Conservation (phyloP, 352 stramenopile species). For the Chrysophaeum taylorii region DNA sequence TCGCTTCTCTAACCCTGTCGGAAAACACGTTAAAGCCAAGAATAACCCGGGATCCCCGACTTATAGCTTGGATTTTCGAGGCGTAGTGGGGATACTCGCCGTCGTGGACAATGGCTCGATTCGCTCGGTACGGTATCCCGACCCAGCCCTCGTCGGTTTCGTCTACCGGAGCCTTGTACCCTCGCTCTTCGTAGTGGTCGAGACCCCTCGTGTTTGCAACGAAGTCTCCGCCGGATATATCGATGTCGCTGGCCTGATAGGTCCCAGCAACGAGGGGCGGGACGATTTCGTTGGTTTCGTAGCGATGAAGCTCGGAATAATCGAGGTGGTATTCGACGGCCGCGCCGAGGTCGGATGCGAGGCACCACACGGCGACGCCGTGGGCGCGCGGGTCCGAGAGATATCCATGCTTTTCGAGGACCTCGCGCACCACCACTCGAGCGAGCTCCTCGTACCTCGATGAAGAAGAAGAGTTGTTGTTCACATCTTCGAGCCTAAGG, state of each 20-base stretch:
- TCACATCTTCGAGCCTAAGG: background rate
- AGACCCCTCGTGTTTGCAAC: slow-evolving; percentile 37
- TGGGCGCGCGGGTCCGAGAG: slow-evolving; percentile 18
- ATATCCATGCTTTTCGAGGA: too few species aligned
- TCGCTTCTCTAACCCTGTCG: slow-evolving; percentile 30
- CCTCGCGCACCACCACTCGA: too few species aligned
- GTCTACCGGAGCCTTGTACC: slow-evolving; percentile 38
- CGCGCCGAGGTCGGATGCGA: slow-evolving; percentile 31
- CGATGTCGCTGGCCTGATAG: slow-evolving; percentile 37
- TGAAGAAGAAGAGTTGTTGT: too few species aligned
- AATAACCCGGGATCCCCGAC: slow-evolving; percentile 36
- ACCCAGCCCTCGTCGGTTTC: slow-evolving; percentile 32
- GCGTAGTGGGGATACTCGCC: slow-evolving; percentile 41
- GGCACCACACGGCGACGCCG: slow-evolving; percentile 42
- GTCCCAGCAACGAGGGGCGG: slow-evolving; percentile 41
- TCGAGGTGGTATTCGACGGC: slow-evolving; percentile 48
- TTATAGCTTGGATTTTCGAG: background rate
- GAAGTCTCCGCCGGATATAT: slow-evolving; percentile 38
- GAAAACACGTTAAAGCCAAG: slow-evolving; percentile 48
- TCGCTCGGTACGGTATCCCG: slow-evolving; percentile 38
- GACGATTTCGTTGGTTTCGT: slow-evolving; percentile 44
- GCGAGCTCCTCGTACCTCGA: too few species aligned
- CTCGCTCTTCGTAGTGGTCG: slow-evolving; percentile 39
- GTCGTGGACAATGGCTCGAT: slow-evolving; percentile 37
- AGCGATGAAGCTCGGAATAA: slow-evolving; percentile 45